Conservation (phyloP, 73 alveolate genomes). For the Effrenium voratum region DNA sequence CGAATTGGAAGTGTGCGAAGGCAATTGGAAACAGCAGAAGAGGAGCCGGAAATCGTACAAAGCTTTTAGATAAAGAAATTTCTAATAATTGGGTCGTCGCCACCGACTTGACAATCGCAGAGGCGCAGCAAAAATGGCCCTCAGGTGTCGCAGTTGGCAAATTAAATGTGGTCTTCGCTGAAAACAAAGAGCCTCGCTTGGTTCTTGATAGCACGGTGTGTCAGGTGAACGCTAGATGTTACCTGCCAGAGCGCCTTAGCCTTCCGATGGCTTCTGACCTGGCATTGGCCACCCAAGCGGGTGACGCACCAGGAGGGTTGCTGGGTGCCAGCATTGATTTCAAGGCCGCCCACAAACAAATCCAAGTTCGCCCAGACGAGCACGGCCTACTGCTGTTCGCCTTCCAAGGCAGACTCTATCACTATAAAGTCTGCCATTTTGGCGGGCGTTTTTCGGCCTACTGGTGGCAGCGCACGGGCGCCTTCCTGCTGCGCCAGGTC, state of each 20-base stretch:
- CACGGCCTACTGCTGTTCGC: not conserved
- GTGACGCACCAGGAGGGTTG: not conserved
- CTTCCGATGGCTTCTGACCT: not conserved
- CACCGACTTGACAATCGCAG: not conserved
- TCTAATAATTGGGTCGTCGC: not conserved
- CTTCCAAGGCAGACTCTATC: not conserved
- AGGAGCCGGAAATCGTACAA: not conserved
- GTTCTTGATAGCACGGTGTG: constrained; percentile 1
- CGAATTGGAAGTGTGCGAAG: no score
- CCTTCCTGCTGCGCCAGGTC: not conserved
- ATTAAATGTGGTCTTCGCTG: not conserved
- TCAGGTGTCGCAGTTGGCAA: not conserved
- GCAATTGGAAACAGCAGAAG: not conserved
- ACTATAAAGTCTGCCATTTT: not conserved
- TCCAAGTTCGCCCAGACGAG: not conserved
- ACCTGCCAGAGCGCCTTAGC: not conserved
- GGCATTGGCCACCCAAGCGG: not conserved
- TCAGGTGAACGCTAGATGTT: not conserved
- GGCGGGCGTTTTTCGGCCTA: not conserved
- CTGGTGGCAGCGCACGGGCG: not conserved
- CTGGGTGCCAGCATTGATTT: not conserved
- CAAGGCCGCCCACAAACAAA: not conserved
- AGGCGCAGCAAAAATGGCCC: not conserved
- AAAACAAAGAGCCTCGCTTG: not conserved
- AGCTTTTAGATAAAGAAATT: not conserved